These are phyloP conservation scores for Ashbya aceris DNA, from an alignment of 1,139 yeast genomes.

Conservation along the genomic window DNA sequence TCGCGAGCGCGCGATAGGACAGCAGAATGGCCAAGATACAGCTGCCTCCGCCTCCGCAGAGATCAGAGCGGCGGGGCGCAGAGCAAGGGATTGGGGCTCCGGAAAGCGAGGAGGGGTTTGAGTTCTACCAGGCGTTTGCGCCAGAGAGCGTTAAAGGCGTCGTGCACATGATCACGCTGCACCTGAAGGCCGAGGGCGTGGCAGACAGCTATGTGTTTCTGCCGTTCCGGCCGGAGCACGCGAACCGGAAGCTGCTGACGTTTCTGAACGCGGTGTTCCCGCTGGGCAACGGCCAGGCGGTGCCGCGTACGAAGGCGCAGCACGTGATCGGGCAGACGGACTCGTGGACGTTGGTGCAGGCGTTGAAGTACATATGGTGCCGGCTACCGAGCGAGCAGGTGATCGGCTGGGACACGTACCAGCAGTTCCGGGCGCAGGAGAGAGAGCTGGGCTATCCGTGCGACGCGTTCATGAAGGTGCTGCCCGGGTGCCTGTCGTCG, in stretches of 20 bases:
- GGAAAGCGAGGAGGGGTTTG: conserved; percentile 28
- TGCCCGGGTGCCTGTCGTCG: conserved; percentile 76
- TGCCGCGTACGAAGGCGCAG: conserved; percentile 34
- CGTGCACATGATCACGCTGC: conserved; percentile 59
- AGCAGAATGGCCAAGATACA: too few relatives aligned
- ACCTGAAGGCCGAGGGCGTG: conserved; percentile 43
- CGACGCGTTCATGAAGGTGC: conserved; percentile 63
- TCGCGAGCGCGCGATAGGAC: too few relatives aligned
- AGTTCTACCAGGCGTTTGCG: conserved; percentile 43
- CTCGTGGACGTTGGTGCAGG: conserved; percentile 61
- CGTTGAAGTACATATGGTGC: conserved; percentile 78
- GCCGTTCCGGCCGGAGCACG: conserved; percentile 61
- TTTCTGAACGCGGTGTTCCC: conserved; percentile 49
- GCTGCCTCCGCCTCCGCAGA: too few relatives aligned
- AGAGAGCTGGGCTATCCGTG: conserved; percentile 56
- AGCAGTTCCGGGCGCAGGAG: conserved; percentile 59
- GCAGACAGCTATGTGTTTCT: conserved; percentile 56
- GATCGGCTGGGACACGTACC: conserved; percentile 79
- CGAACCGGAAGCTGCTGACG: conserved; percentile 44
- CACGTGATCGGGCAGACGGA: conserved; percentile 41
- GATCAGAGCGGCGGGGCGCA: too few relatives aligned
- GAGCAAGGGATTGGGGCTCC: too few relatives aligned
- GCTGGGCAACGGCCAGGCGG: conserved; percentile 31
- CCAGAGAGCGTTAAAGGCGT: conserved; percentile 54
- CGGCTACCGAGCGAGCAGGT: conserved; percentile 71